These are phyloP conservation scores for Auriscalpium vulgare DNA, from an alignment of 768 basidiomycete species.

Conservation along the genomic window DNA sequence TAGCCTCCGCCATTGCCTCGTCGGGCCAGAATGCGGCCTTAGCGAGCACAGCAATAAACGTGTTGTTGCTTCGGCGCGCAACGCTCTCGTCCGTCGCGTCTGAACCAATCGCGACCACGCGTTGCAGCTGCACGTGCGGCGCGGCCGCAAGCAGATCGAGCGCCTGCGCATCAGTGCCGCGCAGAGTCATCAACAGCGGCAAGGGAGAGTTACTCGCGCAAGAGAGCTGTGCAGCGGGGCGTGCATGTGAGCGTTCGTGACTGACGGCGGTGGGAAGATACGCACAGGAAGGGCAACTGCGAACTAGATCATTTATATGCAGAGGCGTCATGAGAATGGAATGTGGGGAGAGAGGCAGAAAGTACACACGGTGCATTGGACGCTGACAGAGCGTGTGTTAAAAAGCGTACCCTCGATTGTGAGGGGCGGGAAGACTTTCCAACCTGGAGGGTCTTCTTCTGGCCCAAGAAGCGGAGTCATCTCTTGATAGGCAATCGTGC, in stretches of 20 bases:
- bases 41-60: slow-evolving; percentile 34
- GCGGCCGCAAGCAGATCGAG: slow-evolving; percentile 41
- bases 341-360: background rate
- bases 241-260: background rate
- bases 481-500: slow-evolving; percentile 28
- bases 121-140: slow-evolving; percentile 34
- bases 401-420: slow-evolving; percentile 29
- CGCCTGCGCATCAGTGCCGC: slow-evolving; percentile 35
- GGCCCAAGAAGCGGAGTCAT: slow-evolving; percentile 28
- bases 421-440: slow-evolving; percentile 27
- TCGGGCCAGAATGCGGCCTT: slow-evolving; percentile 41
- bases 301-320: slow-evolving; percentile 24
- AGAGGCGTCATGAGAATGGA: background rate
- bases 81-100: slow-evolving; percentile 7
- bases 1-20: background rate
- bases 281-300: slow-evolving; percentile 42
- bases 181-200: slow-evolving; percentile 41
- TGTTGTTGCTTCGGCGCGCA: slow-evolving; percentile 36
- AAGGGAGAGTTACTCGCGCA: slow-evolving; percentile 44
- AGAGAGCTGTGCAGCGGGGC: slow-evolving; percentile 29
- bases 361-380: slow-evolving; percentile 26
- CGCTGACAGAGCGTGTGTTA: slow-evolving; percentile 21
- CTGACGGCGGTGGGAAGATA: background rate
- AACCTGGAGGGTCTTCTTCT: slow-evolving; percentile 32
- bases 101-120: slow-evolving; percentile 39